Evolutionary conservation across 2,329 filamentous ascomycete genomes (phyloP).

Genomic region (Clathrospora elynae): DNA sequence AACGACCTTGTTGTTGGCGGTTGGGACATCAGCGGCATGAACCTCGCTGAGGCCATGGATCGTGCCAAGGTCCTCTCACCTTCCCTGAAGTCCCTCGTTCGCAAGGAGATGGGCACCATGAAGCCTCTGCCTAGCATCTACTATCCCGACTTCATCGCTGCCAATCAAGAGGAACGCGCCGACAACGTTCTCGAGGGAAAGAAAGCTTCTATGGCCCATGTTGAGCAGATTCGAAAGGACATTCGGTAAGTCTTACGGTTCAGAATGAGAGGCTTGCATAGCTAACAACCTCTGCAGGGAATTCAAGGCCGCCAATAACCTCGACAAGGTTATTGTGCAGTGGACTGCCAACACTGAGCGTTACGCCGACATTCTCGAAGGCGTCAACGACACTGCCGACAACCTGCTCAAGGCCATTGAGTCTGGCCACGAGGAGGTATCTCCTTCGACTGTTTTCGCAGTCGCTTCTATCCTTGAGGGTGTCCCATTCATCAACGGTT

Average conservation of each 20-base stretch:
- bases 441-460: constrained; percentile 93
- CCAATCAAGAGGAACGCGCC: constrained; percentile 95
- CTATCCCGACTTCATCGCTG: constrained; percentile 98
- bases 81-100: constrained; percentile 84
- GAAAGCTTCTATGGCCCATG: constrained; percentile 84
- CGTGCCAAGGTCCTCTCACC: constrained; percentile 94
- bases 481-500: constrained; percentile 97
- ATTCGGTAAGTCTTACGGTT: constrained; percentile 66
- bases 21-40: constrained; percentile 95
- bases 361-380: constrained; percentile 83
- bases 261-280: neutral
- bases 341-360: constrained; percentile 99
- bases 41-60: constrained; percentile 91
- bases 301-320: constrained; percentile 82
- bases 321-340: constrained; percentile 96
- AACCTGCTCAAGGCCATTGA: constrained; percentile 90
- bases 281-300: constrained; percentile 55
- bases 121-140: constrained; percentile 92
- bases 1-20: constrained; percentile 94
- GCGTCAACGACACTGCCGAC: constrained; percentile 95
- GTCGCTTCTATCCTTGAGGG: constrained; percentile 91
- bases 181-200: constrained; percentile 85
- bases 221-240: constrained; percentile 90
- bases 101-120: constrained; percentile 91
- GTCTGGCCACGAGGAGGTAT: constrained; percentile 84